phyloP scores from a whole-genome alignment of 768 basidiomycete species.

The Pleurotus giganteus region DNA sequence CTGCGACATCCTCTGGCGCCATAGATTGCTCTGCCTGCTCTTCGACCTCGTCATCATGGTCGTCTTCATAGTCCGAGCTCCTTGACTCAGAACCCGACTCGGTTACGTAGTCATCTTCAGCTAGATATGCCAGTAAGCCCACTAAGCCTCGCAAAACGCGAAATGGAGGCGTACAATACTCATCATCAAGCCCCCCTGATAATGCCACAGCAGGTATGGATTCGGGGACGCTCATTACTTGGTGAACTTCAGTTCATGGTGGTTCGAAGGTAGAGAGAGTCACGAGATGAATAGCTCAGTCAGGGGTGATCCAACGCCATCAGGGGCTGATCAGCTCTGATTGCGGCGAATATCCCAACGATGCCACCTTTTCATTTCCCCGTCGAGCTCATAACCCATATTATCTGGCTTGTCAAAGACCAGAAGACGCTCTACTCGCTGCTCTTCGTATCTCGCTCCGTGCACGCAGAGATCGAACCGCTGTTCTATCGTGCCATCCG shows the following conservation, averaged over 20 bases:
- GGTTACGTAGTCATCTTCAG: conserved; percentile 5
- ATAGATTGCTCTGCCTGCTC: conserved; percentile 14
- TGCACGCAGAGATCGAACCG: background rate
- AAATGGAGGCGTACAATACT: too few relatives aligned
- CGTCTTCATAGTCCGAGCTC: conserved; percentile 11
- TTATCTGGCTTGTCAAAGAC: background rate
- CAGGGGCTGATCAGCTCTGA: too few relatives aligned
- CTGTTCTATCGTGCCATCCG: background rate
- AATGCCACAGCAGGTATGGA: too few relatives aligned
- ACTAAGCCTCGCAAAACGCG: too few relatives aligned
- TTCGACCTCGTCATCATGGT: conserved; percentile 15
- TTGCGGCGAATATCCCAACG: background rate
- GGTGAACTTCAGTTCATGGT: too few relatives aligned
- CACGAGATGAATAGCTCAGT: too few relatives aligned
- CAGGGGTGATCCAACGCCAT: too few relatives aligned
- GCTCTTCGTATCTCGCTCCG: background rate
- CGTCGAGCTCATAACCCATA: background rate
- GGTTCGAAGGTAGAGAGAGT: too few relatives aligned
- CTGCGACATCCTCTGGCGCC: conserved; percentile 19
- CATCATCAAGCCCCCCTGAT: too few relatives aligned
- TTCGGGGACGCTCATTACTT: too few relatives aligned
- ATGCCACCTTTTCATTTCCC: background rate
- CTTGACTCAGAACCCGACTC: conserved; percentile 19
- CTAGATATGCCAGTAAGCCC: background rate
- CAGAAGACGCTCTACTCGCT: background rate